These are phyloP conservation scores for Nicotiana tabacum DNA, from an alignment of 257 asterid species.

Conservation along the genomic window DNA sequence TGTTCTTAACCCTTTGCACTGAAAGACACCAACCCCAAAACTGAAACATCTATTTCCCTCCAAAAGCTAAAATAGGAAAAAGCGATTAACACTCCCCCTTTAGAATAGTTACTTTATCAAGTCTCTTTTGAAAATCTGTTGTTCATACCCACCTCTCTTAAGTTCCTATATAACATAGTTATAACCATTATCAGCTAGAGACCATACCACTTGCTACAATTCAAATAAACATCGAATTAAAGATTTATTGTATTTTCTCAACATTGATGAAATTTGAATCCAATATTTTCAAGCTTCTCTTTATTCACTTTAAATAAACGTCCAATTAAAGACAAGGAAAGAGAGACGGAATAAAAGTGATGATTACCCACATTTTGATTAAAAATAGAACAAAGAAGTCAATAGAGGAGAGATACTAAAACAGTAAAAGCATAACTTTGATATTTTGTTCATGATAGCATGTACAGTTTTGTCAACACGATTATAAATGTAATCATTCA, in stretches of 20 bases:
- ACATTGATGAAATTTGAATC: neutral
- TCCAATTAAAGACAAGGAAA: neutral
- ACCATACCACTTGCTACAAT: too few species aligned
- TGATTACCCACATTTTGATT: neutral
- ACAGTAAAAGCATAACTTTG: neutral
- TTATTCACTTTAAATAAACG: neutral
- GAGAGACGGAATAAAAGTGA: neutral
- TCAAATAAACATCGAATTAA: too few species aligned
- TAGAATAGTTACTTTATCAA: neutral
- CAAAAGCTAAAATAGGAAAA: neutral
- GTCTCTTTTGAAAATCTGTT: neutral
- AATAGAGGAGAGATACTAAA: neutral
- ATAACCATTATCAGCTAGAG: neutral
- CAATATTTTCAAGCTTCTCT: neutral
- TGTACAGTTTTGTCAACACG: neutral
- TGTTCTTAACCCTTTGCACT: neutral
- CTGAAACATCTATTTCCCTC: neutral
- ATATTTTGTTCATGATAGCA: neutral
- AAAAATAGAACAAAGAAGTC: neutral
- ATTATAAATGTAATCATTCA: neutral
- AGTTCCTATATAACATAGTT: neutral
- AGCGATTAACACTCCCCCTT: neutral
- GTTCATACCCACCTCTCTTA: neutral
- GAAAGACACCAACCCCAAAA: neutral
- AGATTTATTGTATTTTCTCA: neutral